Evolutionary conservation across 805 yeast genomes (phyloP), one percentile per base, ranked within the genome.

Genomic region (Wickerhamiella azymoides): DNA sequence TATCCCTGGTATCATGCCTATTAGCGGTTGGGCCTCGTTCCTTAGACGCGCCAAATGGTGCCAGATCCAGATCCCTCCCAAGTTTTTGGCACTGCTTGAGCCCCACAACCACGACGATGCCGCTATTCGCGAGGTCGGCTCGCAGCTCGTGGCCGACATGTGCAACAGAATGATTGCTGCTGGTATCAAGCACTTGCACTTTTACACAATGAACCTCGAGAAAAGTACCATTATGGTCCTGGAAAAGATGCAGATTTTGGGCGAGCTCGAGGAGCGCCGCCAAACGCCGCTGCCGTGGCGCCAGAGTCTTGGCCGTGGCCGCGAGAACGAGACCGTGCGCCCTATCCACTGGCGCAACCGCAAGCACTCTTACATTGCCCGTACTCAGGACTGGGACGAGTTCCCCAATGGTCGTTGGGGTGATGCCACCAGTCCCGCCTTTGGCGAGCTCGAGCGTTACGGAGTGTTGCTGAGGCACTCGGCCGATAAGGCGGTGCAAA

Each of bases 341-440:
- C 97, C 97, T 14, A 89, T 89, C 51, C 89, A 89, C 64, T 89
- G 97, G 97, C 82, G 84, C 61, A 82, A 85, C 62, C 77, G 96
- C 68, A 88, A 88, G 57, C 82, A 81, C 62, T 79, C 94, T 13
- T 89, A 89, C 61, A 77, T 85, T 50, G 74, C 85, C 40, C 74
- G 97, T 62, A 89, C 96, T 8, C 77, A 92, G 21, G 80, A 81
- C 47, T 92, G 98, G 86, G 98, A 92, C 65, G 98, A 92, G 63
- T 92, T 89, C 59, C 98, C 98, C 43, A 92, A 89, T 63, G 98
- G 98, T 50, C 73, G 98, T 67, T 92, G 96, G 88, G 98, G 98
- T 57, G 96, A 92, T 62, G 84, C 96, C 2, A 72, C 94, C 49
- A 92, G 97, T 37, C 98, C 98, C 4, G 97, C 97, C 1, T 88